Percentiles rank a stretch among this genome's conserved stretches.
These are phyloP conservation scores for Tolypocladium cylindrosporum DNA, from an alignment of 2,329 filamentous ascomycete genomes.

Conservation along the genomic window DNA sequence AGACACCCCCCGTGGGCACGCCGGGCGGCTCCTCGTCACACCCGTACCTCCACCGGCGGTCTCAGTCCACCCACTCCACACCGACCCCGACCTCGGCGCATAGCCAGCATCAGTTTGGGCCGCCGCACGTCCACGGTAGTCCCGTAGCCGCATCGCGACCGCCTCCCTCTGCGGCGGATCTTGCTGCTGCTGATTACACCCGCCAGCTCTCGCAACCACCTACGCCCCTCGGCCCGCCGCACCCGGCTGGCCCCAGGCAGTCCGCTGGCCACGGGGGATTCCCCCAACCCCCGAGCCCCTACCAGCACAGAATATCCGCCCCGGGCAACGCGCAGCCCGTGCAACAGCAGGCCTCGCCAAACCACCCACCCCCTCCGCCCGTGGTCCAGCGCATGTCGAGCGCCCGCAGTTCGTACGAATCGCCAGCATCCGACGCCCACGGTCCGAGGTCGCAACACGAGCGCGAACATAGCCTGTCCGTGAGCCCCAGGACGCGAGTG, in stretches of 20 bases:
- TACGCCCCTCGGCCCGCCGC: slow-evolving; percentile 41
- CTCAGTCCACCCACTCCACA: slow-evolving; percentile 48
- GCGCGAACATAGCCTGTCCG: slow-evolving; percentile 60
- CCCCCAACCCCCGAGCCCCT: slow-evolving; percentile 47
- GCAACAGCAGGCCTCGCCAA: slow-evolving; percentile 16
- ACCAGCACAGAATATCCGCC: slow-evolving; percentile 38
- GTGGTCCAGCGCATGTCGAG: slow-evolving; percentile 13
- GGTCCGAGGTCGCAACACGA: slow-evolving; percentile 48
- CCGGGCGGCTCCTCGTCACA: slow-evolving; percentile 23
- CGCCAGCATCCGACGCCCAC: slow-evolving; percentile 28
- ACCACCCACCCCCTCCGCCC: slow-evolving; percentile 6
- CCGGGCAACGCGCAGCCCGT: slow-evolving; percentile 20
- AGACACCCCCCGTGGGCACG: slow-evolving; percentile 39
- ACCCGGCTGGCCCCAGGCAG: slow-evolving; percentile 32
- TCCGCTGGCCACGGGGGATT: slow-evolving; percentile 28
- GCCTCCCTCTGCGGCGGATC: slow-evolving; percentile 30
- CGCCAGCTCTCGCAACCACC: slow-evolving; percentile 45
- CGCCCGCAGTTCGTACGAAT: slow-evolving; percentile 34
- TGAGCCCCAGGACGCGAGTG: slow-evolving; percentile 67
- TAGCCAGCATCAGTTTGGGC: slow-evolving; percentile 44
- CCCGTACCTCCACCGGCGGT: slow-evolving; percentile 35
- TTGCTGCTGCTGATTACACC: slow-evolving; percentile 25
- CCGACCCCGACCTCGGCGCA: slow-evolving; percentile 54
- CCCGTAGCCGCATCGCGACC: slow-evolving; percentile 37
- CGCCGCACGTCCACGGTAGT: slow-evolving; percentile 41